Evolutionary conservation across 2,329 filamentous ascomycete genomes (phyloP), one percentile per base, ranked within the genome.

Genomic region (Curvularia sp.): DNA sequence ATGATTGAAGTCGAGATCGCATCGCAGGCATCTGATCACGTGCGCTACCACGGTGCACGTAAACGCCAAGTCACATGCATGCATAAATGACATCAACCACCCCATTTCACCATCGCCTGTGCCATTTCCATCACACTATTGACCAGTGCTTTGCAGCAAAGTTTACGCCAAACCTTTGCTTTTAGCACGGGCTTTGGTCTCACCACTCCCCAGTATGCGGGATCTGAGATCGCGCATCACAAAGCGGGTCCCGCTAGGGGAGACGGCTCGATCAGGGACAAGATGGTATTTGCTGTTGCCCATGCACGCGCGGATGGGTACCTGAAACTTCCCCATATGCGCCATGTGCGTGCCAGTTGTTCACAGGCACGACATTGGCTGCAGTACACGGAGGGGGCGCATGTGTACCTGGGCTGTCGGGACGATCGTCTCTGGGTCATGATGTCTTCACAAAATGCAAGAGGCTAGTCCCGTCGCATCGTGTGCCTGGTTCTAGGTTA

Each of bases 51-150:
- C 43, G 38, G 34, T 49, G 47, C 52, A 47, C 47, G 52, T 49
- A 38, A 30, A 60, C 57, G 57, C 57, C 53, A 60, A 39, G 38
- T 57, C 57, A 57, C 48, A 53, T 60, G 57, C 42, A 46, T 47
- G 46, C 52, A 23, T 25, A 25, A 38, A 57, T 57, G 53, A 60
- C 53, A 54, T 60, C 49, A 46, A 45, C 30, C 34, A 55, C 23
- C 25, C 42, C 25, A 45, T 18, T 19, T 15, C n/a, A 18, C 25
- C 30, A 36, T 19, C 12, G 30, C 36, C 32, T 15, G 19, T 38
- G 32, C 32, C 8, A 49, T 49, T 28, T 15, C 21, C 15, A 10
- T 39, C n/a, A 19, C 21, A 30, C 15, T 13, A 13, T n/a, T n/a
- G 23, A 23, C n/a, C 8, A 19, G 9, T 27, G 23, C 7, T 1